phyloP scores from a whole-genome alignment of 2,329 filamentous ascomycete species.

The Hypoxylon sp. region DNA sequence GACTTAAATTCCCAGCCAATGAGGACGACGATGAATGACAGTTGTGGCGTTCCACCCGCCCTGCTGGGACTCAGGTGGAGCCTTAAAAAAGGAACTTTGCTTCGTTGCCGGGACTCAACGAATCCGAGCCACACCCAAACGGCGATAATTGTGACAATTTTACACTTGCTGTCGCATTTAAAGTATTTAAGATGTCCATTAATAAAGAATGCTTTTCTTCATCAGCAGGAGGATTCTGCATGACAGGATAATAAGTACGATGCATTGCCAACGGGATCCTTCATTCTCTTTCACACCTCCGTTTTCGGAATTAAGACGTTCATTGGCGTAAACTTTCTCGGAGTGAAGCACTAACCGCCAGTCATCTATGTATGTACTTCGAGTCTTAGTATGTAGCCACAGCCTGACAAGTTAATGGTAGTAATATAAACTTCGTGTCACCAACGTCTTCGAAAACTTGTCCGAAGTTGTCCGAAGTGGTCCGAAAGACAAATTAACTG shows the following conservation, averaged over 20 bases:
- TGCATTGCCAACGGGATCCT: background rate
- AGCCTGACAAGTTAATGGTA: slow-evolving; percentile 7
- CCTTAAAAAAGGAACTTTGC: slow-evolving; percentile 13
- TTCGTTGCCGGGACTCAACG: slow-evolving; percentile 6
- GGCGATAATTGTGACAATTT: slow-evolving; percentile 16
- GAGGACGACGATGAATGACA: background rate
- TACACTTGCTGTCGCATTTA: background rate
- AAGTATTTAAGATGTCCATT: slow-evolving; percentile 5
- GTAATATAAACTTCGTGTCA: slow-evolving; percentile 5
- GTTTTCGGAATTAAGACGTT: background rate
- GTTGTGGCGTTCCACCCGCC: slow-evolving; percentile 28
- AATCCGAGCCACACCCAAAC: slow-evolving; percentile 24
- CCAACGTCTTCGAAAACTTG: slow-evolving; percentile 19
- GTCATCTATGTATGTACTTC: background rate
- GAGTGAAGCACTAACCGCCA: slow-evolving; percentile 24
- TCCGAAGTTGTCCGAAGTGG: slow-evolving; percentile 13
- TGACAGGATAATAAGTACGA: background rate
- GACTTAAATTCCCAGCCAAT: slow-evolving; percentile 24
- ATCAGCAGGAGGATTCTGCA: slow-evolving; percentile 13
- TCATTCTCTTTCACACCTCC: background rate
- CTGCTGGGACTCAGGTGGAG: slow-evolving; percentile 24
- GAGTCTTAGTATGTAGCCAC: background rate
- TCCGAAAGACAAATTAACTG: slow-evolving; percentile 13
- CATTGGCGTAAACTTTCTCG: slow-evolving; percentile 2
- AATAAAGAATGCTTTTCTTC: background rate